Evolutionary conservation across 2,329 filamentous ascomycete species (phyloP).

Genomic region (Esteya vermicola): DNA sequence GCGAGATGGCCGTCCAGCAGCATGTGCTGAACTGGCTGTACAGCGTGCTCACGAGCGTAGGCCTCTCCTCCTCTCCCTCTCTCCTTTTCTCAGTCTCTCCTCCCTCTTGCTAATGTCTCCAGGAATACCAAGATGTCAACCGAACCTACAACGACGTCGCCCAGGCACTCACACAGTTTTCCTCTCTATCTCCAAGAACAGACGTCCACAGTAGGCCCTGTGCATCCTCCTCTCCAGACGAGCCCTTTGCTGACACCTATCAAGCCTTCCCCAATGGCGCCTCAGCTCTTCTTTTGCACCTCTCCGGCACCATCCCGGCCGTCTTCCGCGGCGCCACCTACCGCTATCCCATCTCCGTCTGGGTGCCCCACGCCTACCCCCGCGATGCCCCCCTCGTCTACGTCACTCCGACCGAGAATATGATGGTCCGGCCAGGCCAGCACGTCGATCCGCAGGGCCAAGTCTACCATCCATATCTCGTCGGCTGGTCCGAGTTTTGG

Average conservation of each 20-base stretch:
- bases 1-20: slow-evolving; percentile 60
- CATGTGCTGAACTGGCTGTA: slow-evolving; percentile 92
- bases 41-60: slow-evolving; percentile 68
- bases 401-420: slow-evolving; percentile 74
- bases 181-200: slow-evolving; percentile 70
- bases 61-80: slow-evolving; percentile 8
- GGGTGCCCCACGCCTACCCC: slow-evolving; percentile 86
- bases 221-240: not conserved
- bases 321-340: slow-evolving; percentile 80
- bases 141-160: slow-evolving; percentile 87
- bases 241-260: slow-evolving; percentile 7
- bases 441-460: slow-evolving; percentile 89
- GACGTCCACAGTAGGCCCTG: slow-evolving; percentile 77
- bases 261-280: slow-evolving; percentile 77
- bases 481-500: slow-evolving; percentile 79
- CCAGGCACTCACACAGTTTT: slow-evolving; percentile 63
- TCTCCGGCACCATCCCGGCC: slow-evolving; percentile 83
- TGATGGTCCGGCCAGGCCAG: slow-evolving; percentile 83
- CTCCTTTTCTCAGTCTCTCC: not conserved
- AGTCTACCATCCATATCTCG: slow-evolving; percentile 90
- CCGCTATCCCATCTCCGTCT: slow-evolving; percentile 81
- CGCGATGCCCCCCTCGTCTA: slow-evolving; percentile 75
- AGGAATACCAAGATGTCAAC: slow-evolving; percentile 92
- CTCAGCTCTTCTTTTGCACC: slow-evolving; percentile 72
- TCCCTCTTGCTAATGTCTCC: not conserved